Base-by-base conservation (phyloP, 441 rosid species). In the Brassica balearica region DNA sequence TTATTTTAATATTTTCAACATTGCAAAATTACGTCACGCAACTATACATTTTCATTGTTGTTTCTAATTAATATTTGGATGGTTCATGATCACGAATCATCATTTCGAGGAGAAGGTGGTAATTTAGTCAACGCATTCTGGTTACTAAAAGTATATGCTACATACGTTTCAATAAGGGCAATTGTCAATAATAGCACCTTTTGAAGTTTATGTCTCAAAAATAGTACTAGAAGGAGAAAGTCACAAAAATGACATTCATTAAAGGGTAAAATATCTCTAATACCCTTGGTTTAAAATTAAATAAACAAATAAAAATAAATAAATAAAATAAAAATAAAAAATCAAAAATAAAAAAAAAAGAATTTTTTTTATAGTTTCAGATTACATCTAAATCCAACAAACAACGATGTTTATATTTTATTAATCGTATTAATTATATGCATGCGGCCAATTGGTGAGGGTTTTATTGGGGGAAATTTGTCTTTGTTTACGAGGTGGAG, bases 11-110 rank as follows among this genome's bases (percentile, higher is more conserved):
- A 10, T 41, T 11, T 48, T 15, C 15, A 22, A 22, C 62, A 11
- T 48, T 78, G 81, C 58, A 20, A 60, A 46, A 22, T 46, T 48
- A 72, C 73, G 77, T 78, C 81, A 78, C 73, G 73, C 77, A 72
- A 72, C 73, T 20, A 78, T 29, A 65, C 36, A 12, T 4, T 65
- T 72, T 58, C 62, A 58, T 65, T 10, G 5, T 25, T 69, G 11
- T 1, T 19, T 5, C 25, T 59, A 2, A 17, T 36, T 5, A 4
- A 32, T 27, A 66, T n/a, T 41, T 65, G 62, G 77, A 59, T 65
- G 62, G 63, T 65, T 77, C 77, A 58, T 71, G 41, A 34, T 34
- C 72, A 71, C 66, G 70, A 66, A 72, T 3, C 51, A 77, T 71
- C 76, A 17, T 56, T 38, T 41, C 55, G 9, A 63, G 69, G 58